phyloP scores from a whole-genome alignment of 805 yeast species.

The Candida dajiaensis region DNA sequence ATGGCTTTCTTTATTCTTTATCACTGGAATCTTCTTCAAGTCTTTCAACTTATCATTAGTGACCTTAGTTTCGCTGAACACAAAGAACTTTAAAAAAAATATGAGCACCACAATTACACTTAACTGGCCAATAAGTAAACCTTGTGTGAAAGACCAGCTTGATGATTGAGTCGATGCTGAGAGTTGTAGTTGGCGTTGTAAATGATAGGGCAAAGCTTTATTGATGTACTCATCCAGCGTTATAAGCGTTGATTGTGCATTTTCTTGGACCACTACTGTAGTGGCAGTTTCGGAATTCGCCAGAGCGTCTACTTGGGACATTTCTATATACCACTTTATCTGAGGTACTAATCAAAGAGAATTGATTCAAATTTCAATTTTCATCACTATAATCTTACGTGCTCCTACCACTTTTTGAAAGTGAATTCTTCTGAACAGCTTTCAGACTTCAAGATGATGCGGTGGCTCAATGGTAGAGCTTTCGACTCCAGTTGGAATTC shows the following conservation, averaged over 20 bases:
- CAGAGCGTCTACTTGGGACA: neutral
- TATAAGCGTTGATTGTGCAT: conserved; percentile 22
- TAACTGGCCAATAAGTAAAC: conserved; percentile 65
- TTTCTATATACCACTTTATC: neutral
- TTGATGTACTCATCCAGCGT: conserved; percentile 33
- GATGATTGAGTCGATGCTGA: conserved; percentile 10
- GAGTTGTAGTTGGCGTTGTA: conserved; percentile 27
- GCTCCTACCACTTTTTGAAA: neutral
- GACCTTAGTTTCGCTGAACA: conserved; percentile 56
- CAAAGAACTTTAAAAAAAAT: conserved; percentile 67
- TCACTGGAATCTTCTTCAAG: conserved; percentile 19
- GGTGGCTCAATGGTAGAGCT: conserved; percentile 80
- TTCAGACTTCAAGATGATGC: conserved; percentile 37
- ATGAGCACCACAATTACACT: conserved; percentile 60
- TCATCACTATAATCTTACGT: no score
- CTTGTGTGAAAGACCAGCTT: conserved; percentile 71
- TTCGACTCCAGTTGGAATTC: conserved; percentile 57
- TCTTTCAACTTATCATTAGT: conserved; percentile 24
- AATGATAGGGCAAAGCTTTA: conserved; percentile 29
- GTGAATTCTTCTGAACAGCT: no score
- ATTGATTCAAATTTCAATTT: no score
- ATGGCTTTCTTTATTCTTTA: conserved; percentile 17
- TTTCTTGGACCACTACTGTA: conserved; percentile 19
- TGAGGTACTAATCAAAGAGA: neutral
- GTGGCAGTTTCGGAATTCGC: conserved; percentile 9